phyloP scores from a whole-genome alignment of 2,329 filamentous ascomycete species.

The Cladobotryum protrusum region DNA sequence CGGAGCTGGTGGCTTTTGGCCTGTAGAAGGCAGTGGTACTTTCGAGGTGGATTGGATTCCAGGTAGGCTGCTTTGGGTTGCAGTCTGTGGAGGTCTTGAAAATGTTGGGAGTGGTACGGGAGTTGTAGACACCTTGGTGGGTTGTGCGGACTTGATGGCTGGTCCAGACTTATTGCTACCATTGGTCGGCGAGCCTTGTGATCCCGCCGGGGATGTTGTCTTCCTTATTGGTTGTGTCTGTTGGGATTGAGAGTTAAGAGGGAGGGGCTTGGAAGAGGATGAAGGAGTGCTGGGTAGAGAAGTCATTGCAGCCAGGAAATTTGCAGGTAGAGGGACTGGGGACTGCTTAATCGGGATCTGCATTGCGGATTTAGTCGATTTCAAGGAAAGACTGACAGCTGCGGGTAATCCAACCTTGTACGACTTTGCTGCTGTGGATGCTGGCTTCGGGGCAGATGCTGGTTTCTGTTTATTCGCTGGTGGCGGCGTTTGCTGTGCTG shows the following conservation, averaged over 20 bases:
- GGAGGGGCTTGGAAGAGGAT: conserved; percentile 12
- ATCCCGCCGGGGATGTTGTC: conserved; percentile 5
- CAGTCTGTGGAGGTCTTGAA: conserved; percentile 10
- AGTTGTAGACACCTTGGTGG: conserved; percentile 20
- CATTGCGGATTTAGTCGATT: conserved; percentile 24
- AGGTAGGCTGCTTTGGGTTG: background rate
- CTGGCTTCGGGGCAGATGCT: background rate
- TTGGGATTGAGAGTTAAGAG: conserved; percentile 9
- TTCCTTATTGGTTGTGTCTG: conserved; percentile 7
- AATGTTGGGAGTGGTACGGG: conserved; percentile 27
- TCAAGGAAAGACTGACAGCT: conserved; percentile 17
- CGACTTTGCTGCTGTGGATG: conserved; percentile 19
- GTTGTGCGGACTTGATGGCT: background rate
- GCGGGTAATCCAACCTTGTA: conserved; percentile 28
- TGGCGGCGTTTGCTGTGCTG: background rate
- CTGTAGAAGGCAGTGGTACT: conserved; percentile 3
- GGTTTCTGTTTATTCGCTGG: conserved; percentile 16
- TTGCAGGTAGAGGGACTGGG: conserved; percentile 38
- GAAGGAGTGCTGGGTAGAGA: conserved; percentile 20
- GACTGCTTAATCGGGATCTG: conserved; percentile 36
- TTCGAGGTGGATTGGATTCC: background rate
- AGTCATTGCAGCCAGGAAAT: conserved; percentile 36
- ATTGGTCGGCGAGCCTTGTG: background rate
- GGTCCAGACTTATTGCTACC: background rate
- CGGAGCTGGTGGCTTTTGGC: background rate